Evolutionary conservation across 805 yeast species (phyloP), one percentile per base, ranked within the genome.

Genomic region (Lipomyces kockii): DNA sequence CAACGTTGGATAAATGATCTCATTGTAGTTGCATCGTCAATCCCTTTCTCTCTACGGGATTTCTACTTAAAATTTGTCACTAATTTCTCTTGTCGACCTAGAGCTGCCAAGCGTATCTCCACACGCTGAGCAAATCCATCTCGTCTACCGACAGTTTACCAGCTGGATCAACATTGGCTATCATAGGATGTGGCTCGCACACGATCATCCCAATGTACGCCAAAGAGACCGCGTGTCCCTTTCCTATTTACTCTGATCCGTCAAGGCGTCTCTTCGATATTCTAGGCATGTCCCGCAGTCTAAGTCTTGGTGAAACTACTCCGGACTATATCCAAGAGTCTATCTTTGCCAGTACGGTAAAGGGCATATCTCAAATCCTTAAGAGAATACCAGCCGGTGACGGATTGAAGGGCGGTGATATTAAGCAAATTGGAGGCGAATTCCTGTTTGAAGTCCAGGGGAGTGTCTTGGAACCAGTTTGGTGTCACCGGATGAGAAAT

Each of bases 131-230:
- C 55, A 22, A 22, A 20, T 52, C 55, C 29, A 52, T 52, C n/a
- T 22, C 55, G 6, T 52, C 29, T 4, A 8, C 32, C 32, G 55
- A 52, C 55, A 52, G 55, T 25, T 9, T 52, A 22, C 55, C 55
- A 52, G 5, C 55, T 52, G 55, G 55, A 52, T 25, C 55, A 22
- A 52, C 29, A 2, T 17, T 52, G 55, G 55, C 29, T 20, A 22
- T 52, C 29, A 25, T 52, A 22, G 55, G 55, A 52, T 52, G 55
- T 20, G 55, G 55, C 9, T 52, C 55, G 8, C 55, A 52, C 55
- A 52, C 55, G 29, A 22, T 52, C 55, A 52, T 52, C 55, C 55
- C 55, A 20, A 52, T 52, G 55, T 52, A 52, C 55, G 55, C 55
- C 17, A 52, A 52, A 52, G 55, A 52, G 55, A 52, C 55, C 7